phyloP scores from a whole-genome alignment of 371 early-diverging fungal species.

The Umbelopsis sp. region DNA sequence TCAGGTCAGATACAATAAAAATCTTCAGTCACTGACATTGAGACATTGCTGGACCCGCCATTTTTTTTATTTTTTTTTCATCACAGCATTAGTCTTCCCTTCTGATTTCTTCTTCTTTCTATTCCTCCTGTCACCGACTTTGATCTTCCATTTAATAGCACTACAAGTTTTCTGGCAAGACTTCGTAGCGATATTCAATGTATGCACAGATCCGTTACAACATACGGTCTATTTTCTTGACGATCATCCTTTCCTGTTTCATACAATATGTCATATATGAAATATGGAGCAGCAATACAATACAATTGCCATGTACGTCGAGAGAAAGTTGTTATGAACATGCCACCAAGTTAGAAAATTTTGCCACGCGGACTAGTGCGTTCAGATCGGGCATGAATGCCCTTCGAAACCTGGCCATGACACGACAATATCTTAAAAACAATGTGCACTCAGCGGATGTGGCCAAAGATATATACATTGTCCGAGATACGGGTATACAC shows the following conservation, averaged over 20 bases:
- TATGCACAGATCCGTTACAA: not conserved
- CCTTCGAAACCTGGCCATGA: not conserved
- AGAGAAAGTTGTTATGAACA: conserved; percentile 1
- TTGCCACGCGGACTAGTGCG: not conserved
- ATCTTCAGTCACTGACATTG: too few relatives aligned
- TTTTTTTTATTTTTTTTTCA: too few relatives aligned
- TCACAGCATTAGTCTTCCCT: not conserved
- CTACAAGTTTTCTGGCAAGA: not conserved
- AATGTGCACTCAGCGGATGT: not conserved
- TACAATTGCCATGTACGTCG: conserved; percentile 3
- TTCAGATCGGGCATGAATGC: not conserved
- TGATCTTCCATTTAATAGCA: not conserved
- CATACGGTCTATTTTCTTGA: not conserved
- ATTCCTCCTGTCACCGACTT: not conserved
- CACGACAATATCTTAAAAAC: not conserved
- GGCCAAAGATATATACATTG: too few relatives aligned
- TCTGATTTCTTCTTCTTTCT: not conserved
- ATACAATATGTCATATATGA: not conserved
- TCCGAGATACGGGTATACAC: conserved; percentile 22
- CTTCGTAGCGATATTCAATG: not conserved
- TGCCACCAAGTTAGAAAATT: not conserved
- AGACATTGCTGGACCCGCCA: too few relatives aligned
- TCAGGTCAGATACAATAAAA: too few relatives aligned
- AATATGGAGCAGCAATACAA: not conserved
- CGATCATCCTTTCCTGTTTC: not conserved